These are phyloP conservation scores for Cinnamomum micranthum DNA, from an alignment of 164 flowering plant genomes.

Conservation along the genomic window DNA sequence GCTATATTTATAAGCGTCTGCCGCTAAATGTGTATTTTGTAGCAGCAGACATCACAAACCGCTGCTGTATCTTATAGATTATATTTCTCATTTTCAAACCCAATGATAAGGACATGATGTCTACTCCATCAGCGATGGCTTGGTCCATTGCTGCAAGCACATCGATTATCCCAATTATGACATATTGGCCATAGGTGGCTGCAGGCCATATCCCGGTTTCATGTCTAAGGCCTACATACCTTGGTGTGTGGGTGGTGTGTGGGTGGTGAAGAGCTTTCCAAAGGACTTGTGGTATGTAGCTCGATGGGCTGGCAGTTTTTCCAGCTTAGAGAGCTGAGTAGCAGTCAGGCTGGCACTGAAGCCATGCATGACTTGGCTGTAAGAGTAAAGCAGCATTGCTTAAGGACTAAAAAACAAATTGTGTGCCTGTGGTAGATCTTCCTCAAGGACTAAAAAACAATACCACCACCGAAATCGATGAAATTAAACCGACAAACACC, in stretches of 20 bases:
- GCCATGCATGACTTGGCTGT: constrained; percentile 28
- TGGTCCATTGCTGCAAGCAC: constrained; percentile 44
- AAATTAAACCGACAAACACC: too few relatives aligned
- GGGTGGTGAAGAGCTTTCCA: constrained; percentile 18
- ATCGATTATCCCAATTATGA: constrained; percentile 26
- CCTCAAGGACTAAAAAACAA: too few relatives aligned
- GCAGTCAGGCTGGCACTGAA: constrained; percentile 20
- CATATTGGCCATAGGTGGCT: constrained; percentile 20
- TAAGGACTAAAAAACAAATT: too few relatives aligned
- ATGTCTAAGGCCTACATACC: constrained; percentile 17
- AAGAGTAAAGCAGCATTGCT: constrained; percentile 20
- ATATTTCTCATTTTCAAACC: too few relatives aligned
- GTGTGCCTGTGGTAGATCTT: too few relatives aligned
- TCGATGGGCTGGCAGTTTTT: constrained; percentile 20
- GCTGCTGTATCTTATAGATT: too few relatives aligned
- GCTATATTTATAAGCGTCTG: too few relatives aligned
- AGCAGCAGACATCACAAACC: too few relatives aligned
- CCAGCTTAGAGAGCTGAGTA: constrained; percentile 18
- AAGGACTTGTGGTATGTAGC: constrained; percentile 11
- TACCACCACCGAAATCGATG: too few relatives aligned
- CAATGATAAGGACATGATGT: constrained; percentile 37
- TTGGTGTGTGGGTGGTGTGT: constrained; percentile 23
- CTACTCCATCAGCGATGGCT: constrained; percentile 54
- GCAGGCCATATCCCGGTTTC: constrained; percentile 19
- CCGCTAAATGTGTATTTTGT: too few relatives aligned